phyloP scores from a whole-genome alignment of 1,139 yeast genomes.

The Groenewaldozyma sp. region DNA sequence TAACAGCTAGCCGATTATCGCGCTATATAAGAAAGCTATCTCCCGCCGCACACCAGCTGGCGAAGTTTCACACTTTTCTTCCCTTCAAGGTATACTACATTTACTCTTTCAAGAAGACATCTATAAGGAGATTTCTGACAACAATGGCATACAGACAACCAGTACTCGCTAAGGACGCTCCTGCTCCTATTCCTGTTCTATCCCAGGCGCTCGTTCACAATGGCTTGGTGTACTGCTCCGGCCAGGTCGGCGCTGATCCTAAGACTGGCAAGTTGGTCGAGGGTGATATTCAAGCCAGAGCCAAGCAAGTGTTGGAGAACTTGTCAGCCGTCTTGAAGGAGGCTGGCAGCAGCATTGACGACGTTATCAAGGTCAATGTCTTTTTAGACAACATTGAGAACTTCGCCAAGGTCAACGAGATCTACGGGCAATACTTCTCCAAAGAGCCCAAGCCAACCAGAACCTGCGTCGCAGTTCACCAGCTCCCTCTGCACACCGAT shows the following conservation, averaged over 20 bases:
- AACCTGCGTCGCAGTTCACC: conserved; percentile 40
- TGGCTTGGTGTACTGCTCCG: conserved; percentile 45
- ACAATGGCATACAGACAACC: conserved; percentile 12
- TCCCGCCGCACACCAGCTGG: too few relatives aligned
- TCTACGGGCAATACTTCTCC: conserved; percentile 39
- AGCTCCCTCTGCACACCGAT: conserved; percentile 21
- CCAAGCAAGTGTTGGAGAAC: conserved; percentile 21
- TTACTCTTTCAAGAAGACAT: too few relatives aligned
- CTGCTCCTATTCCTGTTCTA: conserved; percentile 24
- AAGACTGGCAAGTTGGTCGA: conserved; percentile 27
- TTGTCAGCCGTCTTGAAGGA: conserved; percentile 38
- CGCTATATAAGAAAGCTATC: too few relatives aligned
- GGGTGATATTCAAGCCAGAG: conserved; percentile 22
- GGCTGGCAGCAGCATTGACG: conserved; percentile 42
- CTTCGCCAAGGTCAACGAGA: conserved; percentile 38
- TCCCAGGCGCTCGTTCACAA: conserved; percentile 44
- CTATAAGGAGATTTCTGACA: too few relatives aligned
- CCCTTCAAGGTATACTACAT: too few relatives aligned
- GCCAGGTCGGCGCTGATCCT: conserved; percentile 34
- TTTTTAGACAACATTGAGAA: conserved; percentile 41
- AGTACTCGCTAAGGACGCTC: conserved; percentile 20
- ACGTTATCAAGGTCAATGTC: conserved; percentile 44
- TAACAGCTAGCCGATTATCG: too few relatives aligned
- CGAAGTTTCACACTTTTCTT: too few relatives aligned
- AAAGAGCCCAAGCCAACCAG: conserved; percentile 43